Conservation (phyloP, 371 early-diverging fungal species). For the Mortierella sp. region DNA sequence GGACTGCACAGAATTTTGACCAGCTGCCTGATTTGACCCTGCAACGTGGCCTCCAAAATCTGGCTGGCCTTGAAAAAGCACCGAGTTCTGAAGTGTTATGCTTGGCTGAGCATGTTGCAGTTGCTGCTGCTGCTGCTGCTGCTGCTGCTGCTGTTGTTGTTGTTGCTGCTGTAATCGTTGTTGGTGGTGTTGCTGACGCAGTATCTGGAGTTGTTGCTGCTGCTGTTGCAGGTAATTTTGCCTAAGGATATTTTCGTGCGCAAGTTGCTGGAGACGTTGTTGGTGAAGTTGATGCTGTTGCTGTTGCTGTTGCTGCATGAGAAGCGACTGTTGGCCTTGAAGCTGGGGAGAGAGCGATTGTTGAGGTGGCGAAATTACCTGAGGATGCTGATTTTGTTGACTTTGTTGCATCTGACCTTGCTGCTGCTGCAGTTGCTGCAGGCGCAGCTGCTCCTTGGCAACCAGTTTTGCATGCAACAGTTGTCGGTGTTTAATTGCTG, state of each 20-base stretch:
- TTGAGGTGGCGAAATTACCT: background rate
- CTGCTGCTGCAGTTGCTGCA: conserved; percentile 18
- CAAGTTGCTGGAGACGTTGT: conserved; percentile 6
- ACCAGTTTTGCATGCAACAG: conserved; percentile 29
- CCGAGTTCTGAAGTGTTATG: conserved; percentile 22
- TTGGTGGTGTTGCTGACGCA: conserved; percentile 22
- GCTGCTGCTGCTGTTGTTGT: conserved; percentile 18
- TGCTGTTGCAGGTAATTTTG: conserved; percentile 22
- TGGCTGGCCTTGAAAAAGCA: conserved; percentile 36
- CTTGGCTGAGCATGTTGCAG: conserved; percentile 9
- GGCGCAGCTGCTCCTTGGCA: conserved; percentile 30
- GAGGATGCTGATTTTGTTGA: conserved; percentile 12
- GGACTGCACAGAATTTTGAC: background rate
- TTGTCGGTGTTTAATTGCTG: conserved; percentile 31
- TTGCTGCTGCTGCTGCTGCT: conserved; percentile 8
- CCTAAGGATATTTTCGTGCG: background rate
- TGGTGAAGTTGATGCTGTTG: conserved; percentile 16
- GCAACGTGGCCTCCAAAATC: background rate
- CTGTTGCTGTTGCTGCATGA: conserved; percentile 21
- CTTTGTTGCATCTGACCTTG: conserved; percentile 9
- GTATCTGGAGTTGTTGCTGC: conserved; percentile 24
- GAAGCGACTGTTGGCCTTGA: conserved; percentile 24
- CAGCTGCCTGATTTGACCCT: background rate
- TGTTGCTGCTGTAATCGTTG: conserved; percentile 12
- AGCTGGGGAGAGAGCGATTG: background rate